Base-by-base conservation (phyloP, 306 rosid species). In the Spatholobus suberectus region DNA sequence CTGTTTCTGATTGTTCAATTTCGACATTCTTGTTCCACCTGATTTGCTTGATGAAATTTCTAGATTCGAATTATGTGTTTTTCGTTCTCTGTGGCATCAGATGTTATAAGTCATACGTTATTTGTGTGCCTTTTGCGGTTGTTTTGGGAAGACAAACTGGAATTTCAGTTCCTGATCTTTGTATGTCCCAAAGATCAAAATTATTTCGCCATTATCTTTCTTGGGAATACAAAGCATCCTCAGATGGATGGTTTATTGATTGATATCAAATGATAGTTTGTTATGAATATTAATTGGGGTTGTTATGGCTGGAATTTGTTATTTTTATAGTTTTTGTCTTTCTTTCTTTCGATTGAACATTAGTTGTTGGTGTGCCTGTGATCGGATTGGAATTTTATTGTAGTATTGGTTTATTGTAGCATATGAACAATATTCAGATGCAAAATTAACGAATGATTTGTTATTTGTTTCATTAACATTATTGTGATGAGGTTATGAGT, bases 361-460 rank as follows among this genome's bases (percentile, higher is more conserved):
- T 75, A 61, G 57, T 82, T 78, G 47, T 15, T 59, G 73, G 69
- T 17, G 6, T 24, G 41, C 65, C 59, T 59, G 55, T 55, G 61
- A 29, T 69, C 62, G 32, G 24, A 67, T 47, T 12, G 26, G 8
- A 69, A 12, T 26, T 66, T 35, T 5, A 29, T 63, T 75, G 11
- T 43, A 4, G 20, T 4, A 62, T 0, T 69, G 41, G 41, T 69
- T 75, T 32, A 34, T 37, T 4, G 77, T 10, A 18, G 40, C 49
- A 40, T 32, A 12, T 29, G 41, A 57, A 35, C 34, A 72, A 21
- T 29, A 29, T 34, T 63, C 32, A 5, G 2, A 23, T 21, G 40
- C 44, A 35, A 32, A 70, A 38, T 29, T 47, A 43, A 38, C 62
- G 0, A 24, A 11, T 24, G 32, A 2, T 32, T 46, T 54, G 20